phyloP scores from a whole-genome alignment of 225 moss, liverwort and hornwort species.

The Rhytidiadelphus loreus region DNA sequence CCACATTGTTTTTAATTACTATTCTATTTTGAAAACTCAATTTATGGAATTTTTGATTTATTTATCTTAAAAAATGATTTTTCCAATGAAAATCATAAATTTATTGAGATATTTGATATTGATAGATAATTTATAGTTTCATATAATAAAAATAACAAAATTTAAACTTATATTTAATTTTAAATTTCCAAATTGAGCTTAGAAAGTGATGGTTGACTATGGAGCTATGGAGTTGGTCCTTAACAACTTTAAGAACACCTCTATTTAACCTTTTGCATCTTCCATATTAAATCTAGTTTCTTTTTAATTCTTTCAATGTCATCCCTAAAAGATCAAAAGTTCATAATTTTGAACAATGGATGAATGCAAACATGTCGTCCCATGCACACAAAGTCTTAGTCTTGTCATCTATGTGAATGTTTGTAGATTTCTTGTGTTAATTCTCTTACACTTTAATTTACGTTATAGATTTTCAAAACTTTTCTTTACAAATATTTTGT shows the following conservation, averaged over 20 bases:
- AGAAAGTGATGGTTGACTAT: background rate
- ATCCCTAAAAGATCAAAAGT: background rate
- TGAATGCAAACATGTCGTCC: background rate
- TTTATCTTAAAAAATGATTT: background rate
- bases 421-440: background rate
- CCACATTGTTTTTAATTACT: background rate
- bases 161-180: background rate
- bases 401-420: background rate
- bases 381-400: background rate
- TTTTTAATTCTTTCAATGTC: background rate
- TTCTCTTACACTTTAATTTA: background rate
- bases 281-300: background rate
- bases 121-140: background rate
- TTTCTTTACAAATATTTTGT: background rate
- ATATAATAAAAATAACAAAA: background rate
- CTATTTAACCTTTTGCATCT: background rate
- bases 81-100: background rate
- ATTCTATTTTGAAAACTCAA: background rate
- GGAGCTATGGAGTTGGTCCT: background rate
- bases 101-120: background rate
- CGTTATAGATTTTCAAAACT: fast-evolving
- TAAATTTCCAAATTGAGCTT: background rate
- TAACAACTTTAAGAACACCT: background rate
- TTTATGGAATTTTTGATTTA: background rate
- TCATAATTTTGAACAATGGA: background rate